Evolutionary conservation across 306 rosid species (phyloP).

Genomic region (Myrica gale): DNA sequence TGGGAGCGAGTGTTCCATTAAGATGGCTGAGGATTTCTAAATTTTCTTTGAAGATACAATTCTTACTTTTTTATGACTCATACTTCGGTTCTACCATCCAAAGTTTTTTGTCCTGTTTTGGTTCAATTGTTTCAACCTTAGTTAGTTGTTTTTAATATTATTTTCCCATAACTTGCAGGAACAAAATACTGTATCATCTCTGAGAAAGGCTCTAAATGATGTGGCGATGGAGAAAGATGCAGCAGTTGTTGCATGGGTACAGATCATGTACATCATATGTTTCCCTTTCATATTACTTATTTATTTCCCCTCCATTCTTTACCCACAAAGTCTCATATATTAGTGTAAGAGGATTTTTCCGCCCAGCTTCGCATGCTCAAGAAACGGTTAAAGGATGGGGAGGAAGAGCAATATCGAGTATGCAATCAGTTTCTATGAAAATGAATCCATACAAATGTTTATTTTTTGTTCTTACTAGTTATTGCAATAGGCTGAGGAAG

Average conservation of each 20-base stretch:
- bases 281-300: slow-evolving; percentile 5
- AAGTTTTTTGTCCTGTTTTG: not conserved
- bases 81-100: not conserved
- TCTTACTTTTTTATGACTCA: not conserved
- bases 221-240: slow-evolving; percentile 99
- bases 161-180: slow-evolving; percentile 44
- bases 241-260: slow-evolving; percentile 85
- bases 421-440: slow-evolving; percentile 31
- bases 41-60: not conserved
- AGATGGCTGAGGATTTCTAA: not conserved
- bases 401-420: slow-evolving; percentile 95
- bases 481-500: slow-evolving; percentile 89
- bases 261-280: slow-evolving; percentile 7
- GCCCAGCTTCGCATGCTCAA: slow-evolving; percentile 81
- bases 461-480: slow-evolving; percentile 29
- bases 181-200: slow-evolving; percentile 68
- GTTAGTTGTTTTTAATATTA: too few species aligned
- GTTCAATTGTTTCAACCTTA: slow-evolving; percentile 1
- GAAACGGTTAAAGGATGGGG: slow-evolving; percentile 87
- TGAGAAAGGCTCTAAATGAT: slow-evolving; percentile 85
- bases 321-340: slow-evolving; percentile 12
- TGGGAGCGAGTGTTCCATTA: not conserved
- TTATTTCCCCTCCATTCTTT: slow-evolving; percentile 16
- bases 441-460: not conserved
- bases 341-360: slow-evolving; percentile 82